These are phyloP conservation scores for Tylopilus sp. DNA, from an alignment of 768 basidiomycete genomes.

Conservation along the genomic window DNA sequence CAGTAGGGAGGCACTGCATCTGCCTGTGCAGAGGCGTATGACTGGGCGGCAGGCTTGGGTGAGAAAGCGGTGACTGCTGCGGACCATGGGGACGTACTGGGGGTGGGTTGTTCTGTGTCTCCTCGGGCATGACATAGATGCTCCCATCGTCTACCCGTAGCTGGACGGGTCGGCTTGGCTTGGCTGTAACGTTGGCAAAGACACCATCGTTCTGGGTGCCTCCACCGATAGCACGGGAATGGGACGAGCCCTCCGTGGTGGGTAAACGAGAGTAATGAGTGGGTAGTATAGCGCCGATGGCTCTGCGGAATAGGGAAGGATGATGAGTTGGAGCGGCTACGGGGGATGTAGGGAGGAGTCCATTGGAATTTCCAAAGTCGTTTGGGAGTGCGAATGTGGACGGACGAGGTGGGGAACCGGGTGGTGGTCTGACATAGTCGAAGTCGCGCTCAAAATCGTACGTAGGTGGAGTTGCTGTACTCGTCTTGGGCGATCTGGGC, in stretches of 20 bases:
- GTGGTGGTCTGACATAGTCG: slow-evolving; percentile 65
- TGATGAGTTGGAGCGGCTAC: slow-evolving; percentile 31
- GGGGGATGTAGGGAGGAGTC: slow-evolving; percentile 52
- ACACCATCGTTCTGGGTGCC: slow-evolving; percentile 89
- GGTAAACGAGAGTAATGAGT: slow-evolving; percentile 59
- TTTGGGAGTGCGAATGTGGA: slow-evolving; percentile 59
- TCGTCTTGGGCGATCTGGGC: slow-evolving; percentile 12
- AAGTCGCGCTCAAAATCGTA: slow-evolving; percentile 78
- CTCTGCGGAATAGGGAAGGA: slow-evolving; percentile 55
- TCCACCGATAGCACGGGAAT: slow-evolving; percentile 46
- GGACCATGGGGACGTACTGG: slow-evolving; percentile 56
- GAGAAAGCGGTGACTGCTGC: background rate
- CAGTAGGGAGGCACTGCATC: slow-evolving; percentile 95
- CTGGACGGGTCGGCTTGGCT: slow-evolving; percentile 54
- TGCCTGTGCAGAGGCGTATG: slow-evolving; percentile 82
- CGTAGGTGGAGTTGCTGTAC: slow-evolving; percentile 24
- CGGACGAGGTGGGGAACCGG: slow-evolving; percentile 70
- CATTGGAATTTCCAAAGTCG: slow-evolving; percentile 72
- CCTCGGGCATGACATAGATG: slow-evolving; percentile 70
- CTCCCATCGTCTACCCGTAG: slow-evolving; percentile 52
- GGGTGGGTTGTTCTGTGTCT: slow-evolving; percentile 75
- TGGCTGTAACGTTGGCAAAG: slow-evolving; percentile 91
- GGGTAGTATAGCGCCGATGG: slow-evolving; percentile 57
- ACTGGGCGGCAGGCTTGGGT: slow-evolving; percentile 38
- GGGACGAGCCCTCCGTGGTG: slow-evolving; percentile 34